Conservation (phyloP, 2,329 filamentous ascomycete species). For the Cercospora nicotianae region DNA sequence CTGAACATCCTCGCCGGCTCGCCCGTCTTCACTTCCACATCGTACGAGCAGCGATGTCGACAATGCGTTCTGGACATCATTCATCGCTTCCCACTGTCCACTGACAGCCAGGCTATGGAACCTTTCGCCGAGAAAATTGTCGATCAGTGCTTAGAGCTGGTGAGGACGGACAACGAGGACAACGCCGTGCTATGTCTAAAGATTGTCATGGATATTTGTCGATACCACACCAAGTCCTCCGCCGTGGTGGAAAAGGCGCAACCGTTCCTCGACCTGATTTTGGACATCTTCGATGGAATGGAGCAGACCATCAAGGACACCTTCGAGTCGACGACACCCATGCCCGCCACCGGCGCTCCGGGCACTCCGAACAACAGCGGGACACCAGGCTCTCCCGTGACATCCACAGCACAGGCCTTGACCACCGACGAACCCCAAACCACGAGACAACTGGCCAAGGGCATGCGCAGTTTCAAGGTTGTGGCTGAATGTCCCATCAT, state of each 20-base stretch:
- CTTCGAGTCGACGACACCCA: conserved; percentile 69
- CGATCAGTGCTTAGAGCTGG: conserved; percentile 83
- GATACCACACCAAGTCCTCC: conserved; percentile 73
- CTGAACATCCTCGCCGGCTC: conserved; percentile 79
- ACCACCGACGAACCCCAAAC: conserved; percentile 71
- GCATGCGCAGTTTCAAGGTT: conserved; percentile 99
- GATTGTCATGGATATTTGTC: conserved; percentile 94
- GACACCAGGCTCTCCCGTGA: conserved; percentile 85
- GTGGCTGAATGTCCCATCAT: conserved; percentile 98
- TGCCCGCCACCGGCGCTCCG: conserved; percentile 57
- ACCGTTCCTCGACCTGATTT: conserved; percentile 84
- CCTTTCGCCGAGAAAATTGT: conserved; percentile 85
- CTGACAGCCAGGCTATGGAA: conserved; percentile 69
- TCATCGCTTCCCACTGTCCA: conserved; percentile 75
- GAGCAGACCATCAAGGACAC: conserved; percentile 93
- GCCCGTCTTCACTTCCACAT: conserved; percentile 88
- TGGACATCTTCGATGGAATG: conserved; percentile 95
- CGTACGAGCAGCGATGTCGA: conserved; percentile 88
- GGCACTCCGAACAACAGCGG: conserved; percentile 60
- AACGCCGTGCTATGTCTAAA: conserved; percentile 99
- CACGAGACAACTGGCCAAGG: conserved; percentile 76
- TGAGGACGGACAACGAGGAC: conserved; percentile 93
- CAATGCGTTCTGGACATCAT: conserved; percentile 94
- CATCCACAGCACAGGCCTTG: conserved; percentile 58
- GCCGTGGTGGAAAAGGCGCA: conserved; percentile 80